Base-by-base conservation (phyloP, 106 monocot genomes). In the Platanthera guangdongensis region DNA sequence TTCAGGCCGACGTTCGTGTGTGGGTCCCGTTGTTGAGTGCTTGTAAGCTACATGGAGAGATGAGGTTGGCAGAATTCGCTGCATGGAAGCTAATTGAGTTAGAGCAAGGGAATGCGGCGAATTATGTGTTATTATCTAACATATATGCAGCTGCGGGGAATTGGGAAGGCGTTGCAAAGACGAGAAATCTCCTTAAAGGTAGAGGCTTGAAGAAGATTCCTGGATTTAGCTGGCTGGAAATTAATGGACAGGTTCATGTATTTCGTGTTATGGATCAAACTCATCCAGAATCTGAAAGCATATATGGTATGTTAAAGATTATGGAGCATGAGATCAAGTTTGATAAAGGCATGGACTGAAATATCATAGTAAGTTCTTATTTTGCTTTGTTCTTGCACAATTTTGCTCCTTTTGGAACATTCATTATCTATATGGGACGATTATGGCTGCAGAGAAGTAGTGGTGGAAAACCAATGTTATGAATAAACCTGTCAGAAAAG, bases 241-340 rank as follows among this genome's bases (percentile, higher is more conserved):
- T 74, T 12, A 65, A 51, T 83, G 83, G 79, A 15, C 57, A 62
- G 30, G 59, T 79, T 12, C 79, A 83, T 76, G 79, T 71, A 68
- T 83, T 83, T 71, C 60, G 62, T 75, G 83, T 72, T 52, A 55
- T 74, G 52, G 83, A 79, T 25, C 49, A 74, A 51, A 70, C 74
- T 71, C 79, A 79, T 79, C 49, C 69, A 21, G n/a, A 71, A 22
- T 57, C 71, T 39, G 32, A 51, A 57, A 71, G 72, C 51, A 76
- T 83, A 70, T 83, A 76, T 72, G 5, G 32, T 3, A 51, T 83
- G 59, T 76, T 83, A 28, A 71, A 49, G 60, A 21, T 75, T 63
- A 52, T 83, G 69, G 71, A 76, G 5, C 51, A 51, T 12, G 79
- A 83, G 12, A 79, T 70, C 46, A 83, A 72, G 28, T 19, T 15